A percentile compares a stretch with the other conserved stretches of the same genome.
Evolutionary conservation across 139 green algal species (phyloP).

Genomic region (Volvox reticuliferus): DNA sequence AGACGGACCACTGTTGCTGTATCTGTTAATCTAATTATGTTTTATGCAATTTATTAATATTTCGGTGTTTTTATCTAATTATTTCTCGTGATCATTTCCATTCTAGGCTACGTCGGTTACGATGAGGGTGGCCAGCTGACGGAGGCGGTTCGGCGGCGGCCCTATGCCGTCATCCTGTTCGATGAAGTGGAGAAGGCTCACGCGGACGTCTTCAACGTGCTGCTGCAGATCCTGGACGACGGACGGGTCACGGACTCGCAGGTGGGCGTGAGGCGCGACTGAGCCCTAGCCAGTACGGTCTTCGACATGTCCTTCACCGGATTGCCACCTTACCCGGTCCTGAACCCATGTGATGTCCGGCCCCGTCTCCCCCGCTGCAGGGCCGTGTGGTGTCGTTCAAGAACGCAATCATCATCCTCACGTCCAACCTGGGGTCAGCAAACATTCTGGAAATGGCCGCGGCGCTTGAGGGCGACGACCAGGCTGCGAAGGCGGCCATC

Average conservation of each 20-base stretch:
- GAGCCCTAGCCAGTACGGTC: too few relatives aligned
- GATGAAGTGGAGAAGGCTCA: constrained; percentile 99
- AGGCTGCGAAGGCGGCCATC: constrained; percentile 18
- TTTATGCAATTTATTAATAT: too few relatives aligned
- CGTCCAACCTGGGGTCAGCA: constrained; percentile 92
- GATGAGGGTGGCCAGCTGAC: constrained; percentile 82
- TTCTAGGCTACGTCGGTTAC: constrained; percentile 90
- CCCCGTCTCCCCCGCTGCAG: constrained; percentile 61
- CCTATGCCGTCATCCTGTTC: constrained; percentile 92
- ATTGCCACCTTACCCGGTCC: too few relatives aligned
- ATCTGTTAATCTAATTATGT: too few relatives aligned
- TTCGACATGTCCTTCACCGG: too few relatives aligned
- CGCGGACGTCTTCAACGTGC: constrained; percentile 98
- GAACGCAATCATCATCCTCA: constrained; percentile 97
- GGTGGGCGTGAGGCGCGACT: constrained; percentile 61
- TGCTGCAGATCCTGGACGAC: constrained; percentile 98
- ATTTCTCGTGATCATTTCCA: too few relatives aligned
- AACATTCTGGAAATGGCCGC: constrained; percentile 72
- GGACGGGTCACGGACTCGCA: constrained; percentile 93
- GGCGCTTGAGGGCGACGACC: neutral
- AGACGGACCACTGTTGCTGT: too few relatives aligned
- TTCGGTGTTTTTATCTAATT: too few relatives aligned
- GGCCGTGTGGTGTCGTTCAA: constrained; percentile 96
- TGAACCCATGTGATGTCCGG: too few relatives aligned
- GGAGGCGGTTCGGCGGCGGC: constrained; percentile 85